Evolutionary conservation across 1,284 basidiomycete species (phyloP).

Genomic region (Paramarasmius palmivorus): DNA sequence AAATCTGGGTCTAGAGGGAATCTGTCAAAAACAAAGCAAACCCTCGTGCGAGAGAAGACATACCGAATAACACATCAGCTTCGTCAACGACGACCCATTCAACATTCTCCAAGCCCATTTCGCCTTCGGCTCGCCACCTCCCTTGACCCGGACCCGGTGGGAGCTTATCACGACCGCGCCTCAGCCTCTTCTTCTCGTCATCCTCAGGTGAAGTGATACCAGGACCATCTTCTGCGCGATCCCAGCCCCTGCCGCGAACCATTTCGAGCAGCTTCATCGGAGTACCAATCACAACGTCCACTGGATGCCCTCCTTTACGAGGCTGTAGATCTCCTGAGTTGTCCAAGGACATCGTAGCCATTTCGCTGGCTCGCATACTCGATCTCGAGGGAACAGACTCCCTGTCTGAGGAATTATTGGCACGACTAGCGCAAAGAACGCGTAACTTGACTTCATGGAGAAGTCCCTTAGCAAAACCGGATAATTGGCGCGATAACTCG

Average conservation of each 20-base stretch:
- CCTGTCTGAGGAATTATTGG: conserved; percentile 41
- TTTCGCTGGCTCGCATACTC: conserved; percentile 27
- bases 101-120: conserved; percentile 61
- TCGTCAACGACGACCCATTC: conserved; percentile 91
- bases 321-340: conserved; percentile 7
- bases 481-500: conserved; percentile 81
- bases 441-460: conserved; percentile 76
- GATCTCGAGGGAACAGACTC: conserved; percentile 17
- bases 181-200: conserved; percentile 22
- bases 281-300: conserved; percentile 80
- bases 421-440: conserved; percentile 67
- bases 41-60: conserved; percentile 23
- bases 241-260: conserved; percentile 67
- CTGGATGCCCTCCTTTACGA: conserved; percentile 30
- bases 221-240: conserved; percentile 35
- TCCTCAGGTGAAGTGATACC: conserved; percentile 19
- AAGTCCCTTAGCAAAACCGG: conserved; percentile 71
- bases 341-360: conserved; percentile 8
- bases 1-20: conserved; percentile 71
- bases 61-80: conserved; percentile 87
- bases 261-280: conserved; percentile 76
- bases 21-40: conserved; percentile 5
- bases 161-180: conserved; percentile 35
- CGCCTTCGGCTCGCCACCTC: conserved; percentile 39
- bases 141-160: conserved; percentile 23